Conservation (phyloP, 73 alveolate species). For the Tetrahymena borealis region DNA sequence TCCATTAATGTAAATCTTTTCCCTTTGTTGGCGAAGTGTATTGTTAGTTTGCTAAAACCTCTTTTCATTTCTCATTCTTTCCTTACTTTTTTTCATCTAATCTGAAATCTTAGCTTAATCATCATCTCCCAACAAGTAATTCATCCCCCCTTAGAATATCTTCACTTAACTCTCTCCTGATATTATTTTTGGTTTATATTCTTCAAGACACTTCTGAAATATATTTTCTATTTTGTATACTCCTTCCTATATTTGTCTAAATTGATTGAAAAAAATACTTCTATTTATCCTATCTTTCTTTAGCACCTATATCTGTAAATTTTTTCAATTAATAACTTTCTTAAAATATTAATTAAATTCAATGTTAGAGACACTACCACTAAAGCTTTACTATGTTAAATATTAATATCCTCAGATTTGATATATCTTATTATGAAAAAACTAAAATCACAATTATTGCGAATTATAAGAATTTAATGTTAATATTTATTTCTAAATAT, state of each 20-base stretch:
- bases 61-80: not conserved
- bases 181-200: not conserved
- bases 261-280: not conserved
- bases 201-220: not conserved
- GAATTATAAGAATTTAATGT: not conserved
- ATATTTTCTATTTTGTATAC: not conserved
- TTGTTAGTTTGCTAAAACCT: not conserved
- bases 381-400: not conserved
- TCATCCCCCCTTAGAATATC: not conserved
- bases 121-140: not conserved
- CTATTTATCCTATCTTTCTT: not conserved
- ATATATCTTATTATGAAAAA: not conserved
- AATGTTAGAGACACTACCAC: not conserved
- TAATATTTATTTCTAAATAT: not conserved
- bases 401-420: too few species aligned
- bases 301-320: too few species aligned
- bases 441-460: not conserved
- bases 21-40: not conserved
- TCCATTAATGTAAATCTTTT: not conserved
- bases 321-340: not conserved
- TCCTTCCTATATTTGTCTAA: not conserved
- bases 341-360: not conserved
- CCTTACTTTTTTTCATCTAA: not conserved
- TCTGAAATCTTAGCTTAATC: not conserved
- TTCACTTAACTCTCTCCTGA: not conserved